Percentiles rank a stretch among this genome's conserved stretches.
phyloP scores from a whole-genome alignment of 106 monocot genomes.

The Dioscorea zingiberensis region DNA sequence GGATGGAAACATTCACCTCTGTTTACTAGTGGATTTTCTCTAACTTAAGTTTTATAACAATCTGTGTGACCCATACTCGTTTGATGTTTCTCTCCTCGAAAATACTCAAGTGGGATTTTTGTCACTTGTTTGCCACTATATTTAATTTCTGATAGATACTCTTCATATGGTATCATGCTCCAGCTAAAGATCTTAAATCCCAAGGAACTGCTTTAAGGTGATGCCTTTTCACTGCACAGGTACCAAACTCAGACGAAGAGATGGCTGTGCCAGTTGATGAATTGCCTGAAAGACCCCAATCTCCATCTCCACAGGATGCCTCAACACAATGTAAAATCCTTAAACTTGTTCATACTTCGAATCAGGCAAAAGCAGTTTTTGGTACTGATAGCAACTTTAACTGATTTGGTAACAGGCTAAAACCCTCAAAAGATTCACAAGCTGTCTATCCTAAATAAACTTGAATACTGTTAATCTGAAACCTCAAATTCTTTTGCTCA shows the following conservation, averaged over 20 bases:
- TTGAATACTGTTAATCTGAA: too few species aligned
- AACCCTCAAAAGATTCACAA: too few species aligned
- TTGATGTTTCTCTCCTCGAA: too few species aligned
- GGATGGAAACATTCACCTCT: too few species aligned
- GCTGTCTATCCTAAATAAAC: too few species aligned
- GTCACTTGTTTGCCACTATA: neutral
- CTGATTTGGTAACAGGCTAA: too few species aligned
- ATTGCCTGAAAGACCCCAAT: neutral
- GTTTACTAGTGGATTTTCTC: too few species aligned
- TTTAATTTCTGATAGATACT: neutral
- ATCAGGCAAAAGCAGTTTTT: neutral
- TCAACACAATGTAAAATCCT: neutral
- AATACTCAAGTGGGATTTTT: neutral
- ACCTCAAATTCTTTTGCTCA: too few species aligned
- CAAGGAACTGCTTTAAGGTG: neutral
- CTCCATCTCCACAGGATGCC: neutral
- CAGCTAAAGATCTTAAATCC: neutral
- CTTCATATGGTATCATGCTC: neutral
- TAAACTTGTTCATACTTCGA: neutral
- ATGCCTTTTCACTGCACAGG: conserved; percentile 1
- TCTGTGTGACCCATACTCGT: too few species aligned
- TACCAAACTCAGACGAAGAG: neutral
- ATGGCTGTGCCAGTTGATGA: neutral
- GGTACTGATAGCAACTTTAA: neutral
- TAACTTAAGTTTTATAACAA: too few species aligned